Conservation (phyloP, 805 yeast species). For the Ogataea minuta region DNA sequence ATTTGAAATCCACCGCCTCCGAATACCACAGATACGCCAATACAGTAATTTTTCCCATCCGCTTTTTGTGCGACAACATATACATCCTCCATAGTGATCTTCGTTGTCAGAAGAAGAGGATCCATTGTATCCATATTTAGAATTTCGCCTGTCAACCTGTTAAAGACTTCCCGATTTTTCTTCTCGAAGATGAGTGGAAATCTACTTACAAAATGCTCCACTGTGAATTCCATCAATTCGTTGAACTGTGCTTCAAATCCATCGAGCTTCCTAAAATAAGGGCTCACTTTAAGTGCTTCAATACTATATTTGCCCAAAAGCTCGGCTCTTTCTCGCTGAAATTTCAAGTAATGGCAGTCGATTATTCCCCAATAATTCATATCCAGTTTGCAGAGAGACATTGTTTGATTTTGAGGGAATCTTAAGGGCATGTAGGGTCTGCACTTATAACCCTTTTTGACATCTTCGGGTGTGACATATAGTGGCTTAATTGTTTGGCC, state of each 20-base stretch:
- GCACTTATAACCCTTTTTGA: conserved; percentile 28
- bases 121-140: conserved; percentile 45
- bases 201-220: conserved; percentile 41
- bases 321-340: conserved; percentile 40
- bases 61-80: conserved; percentile 39
- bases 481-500: conserved; percentile 20
- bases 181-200: conserved; percentile 44
- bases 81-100: conserved; percentile 50
- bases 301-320: conserved; percentile 40
- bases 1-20: conserved; percentile 53
- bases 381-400: conserved; percentile 48
- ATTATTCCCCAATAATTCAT: conserved; percentile 52
- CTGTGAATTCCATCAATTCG: conserved; percentile 43
- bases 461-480: conserved; percentile 18
- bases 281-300: conserved; percentile 31
- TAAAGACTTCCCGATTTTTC: conserved; percentile 35
- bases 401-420: conserved; percentile 54
- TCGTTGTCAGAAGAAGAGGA: conserved; percentile 44
- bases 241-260: conserved; percentile 36
- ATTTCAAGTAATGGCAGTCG: conserved; percentile 44
- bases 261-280: conserved; percentile 41
- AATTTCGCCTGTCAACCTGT: conserved; percentile 42
- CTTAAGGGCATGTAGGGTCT: conserved; percentile 54
- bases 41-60: conserved; percentile 40
- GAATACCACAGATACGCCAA: conserved; percentile 51